These are phyloP conservation scores for Gaeumannomyces tritici DNA, from an alignment of 2,329 filamentous ascomycete genomes.

Conservation along the genomic window DNA sequence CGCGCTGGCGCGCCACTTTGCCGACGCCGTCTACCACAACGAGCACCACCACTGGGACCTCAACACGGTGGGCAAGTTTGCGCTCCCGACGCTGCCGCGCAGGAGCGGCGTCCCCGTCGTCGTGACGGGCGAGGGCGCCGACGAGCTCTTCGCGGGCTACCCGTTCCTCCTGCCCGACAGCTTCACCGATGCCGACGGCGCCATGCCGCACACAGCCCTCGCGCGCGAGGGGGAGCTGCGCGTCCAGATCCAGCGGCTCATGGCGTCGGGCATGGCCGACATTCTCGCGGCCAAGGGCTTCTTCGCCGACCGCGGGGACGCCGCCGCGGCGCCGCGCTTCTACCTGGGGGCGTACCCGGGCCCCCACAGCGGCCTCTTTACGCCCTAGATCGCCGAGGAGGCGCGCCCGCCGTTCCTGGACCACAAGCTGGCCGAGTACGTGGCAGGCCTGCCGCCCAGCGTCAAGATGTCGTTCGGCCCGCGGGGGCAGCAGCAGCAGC, in stretches of 20 bases:
- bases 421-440: constrained; percentile 20
- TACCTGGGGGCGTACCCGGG: neutral
- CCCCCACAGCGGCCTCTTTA: constrained; percentile 2
- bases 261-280: neutral
- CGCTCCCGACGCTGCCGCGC: constrained; percentile 33
- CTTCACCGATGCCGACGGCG: constrained; percentile 35
- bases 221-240: constrained; percentile 9
- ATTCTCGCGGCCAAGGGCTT: neutral
- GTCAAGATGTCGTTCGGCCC: constrained; percentile 15
- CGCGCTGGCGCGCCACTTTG: constrained; percentile 18
- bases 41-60: constrained; percentile 32
- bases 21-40: constrained; percentile 18
- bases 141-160: constrained; percentile 47
- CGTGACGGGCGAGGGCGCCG: constrained; percentile 40
- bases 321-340: neutral
- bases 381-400: constrained; percentile 7
- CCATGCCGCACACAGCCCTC: constrained; percentile 20
- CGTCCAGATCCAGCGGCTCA: neutral
- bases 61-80: constrained; percentile 40
- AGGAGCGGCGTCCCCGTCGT: constrained; percentile 42
- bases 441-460: constrained; percentile 19
- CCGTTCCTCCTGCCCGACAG: constrained; percentile 33
- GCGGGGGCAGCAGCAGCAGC: neutral
- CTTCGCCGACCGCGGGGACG: neutral
- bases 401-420: constrained; percentile 25